Evolutionary conservation across 768 basidiomycete species (phyloP), one percentile per base, ranked within the genome.

Genomic region (Lactifluus pinguis): DNA sequence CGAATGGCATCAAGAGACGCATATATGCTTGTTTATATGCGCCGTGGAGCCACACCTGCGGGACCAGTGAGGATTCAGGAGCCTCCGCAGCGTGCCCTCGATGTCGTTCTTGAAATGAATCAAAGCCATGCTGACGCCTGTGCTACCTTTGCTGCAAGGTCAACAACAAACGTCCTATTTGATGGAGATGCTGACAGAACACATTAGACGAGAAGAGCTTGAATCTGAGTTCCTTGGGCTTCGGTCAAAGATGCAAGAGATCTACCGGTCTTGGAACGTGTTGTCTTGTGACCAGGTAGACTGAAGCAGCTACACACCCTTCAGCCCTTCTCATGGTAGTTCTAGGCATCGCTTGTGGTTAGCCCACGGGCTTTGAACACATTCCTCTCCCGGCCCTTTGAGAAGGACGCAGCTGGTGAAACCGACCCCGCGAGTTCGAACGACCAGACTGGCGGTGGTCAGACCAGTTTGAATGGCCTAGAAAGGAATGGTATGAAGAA

Each of bases 1-100:
- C 75, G 77, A 42, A 78, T 88, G 64, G 77, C 81, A 2, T 93
- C 92, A 2, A 88, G 82, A 72, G 92, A 97, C 67, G 92, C 92
- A 6, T 97, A 98, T 73, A 95, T 98, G 93, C 79, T 98, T 36
- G 85, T 98, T 56, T 98, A 98, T 72, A 80, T 82, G 41, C 81
- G 83, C 11, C 61, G 49, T 11, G 58, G 47, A 8, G 49, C 53
- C 17, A 6, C 10, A 41, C 58, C 51, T 3, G 57, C 48, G 29
- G 50, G 30, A 1, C 47, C 29, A 42, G 45, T 32, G 8, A 41
- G 64, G 21, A 56, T 71, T 41, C 77, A 78, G 1, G 57, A 66
- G 38, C 86, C 86, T 34, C 87, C 89, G 0, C 65, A 72, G 34
- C 76, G 76, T 49, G 88, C 86, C 6, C 65, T 76, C 55, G 72